phyloP scores from a whole-genome alignment of 179 eudicot species.

The Spergularia azorica region DNA sequence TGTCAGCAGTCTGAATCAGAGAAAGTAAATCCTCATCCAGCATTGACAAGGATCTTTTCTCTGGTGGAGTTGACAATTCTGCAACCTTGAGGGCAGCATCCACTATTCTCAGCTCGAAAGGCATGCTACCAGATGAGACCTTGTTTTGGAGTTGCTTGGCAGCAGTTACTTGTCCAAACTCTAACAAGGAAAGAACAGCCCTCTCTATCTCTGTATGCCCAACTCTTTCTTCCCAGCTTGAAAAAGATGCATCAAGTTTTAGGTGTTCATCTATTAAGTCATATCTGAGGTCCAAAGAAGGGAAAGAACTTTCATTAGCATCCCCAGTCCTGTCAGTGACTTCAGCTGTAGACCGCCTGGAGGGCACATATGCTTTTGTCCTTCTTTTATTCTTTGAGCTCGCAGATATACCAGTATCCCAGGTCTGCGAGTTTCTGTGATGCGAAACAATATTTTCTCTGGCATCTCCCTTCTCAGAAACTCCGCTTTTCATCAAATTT shows the following conservation, averaged over 20 bases:
- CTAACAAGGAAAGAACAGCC: conserved; percentile 91
- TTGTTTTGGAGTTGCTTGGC: conserved; percentile 94
- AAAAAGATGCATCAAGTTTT: conserved; percentile 62
- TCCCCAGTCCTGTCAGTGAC: conserved; percentile 50
- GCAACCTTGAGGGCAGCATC: conserved; percentile 88
- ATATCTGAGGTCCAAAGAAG: conserved; percentile 36
- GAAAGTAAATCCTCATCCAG: conserved; percentile 77
- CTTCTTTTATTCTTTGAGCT: conserved; percentile 65
- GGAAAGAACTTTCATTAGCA: conserved; percentile 48
- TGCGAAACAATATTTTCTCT: conserved; percentile 51
- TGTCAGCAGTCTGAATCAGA: conserved; percentile 57
- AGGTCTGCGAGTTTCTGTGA: conserved; percentile 44
- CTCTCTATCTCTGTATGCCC: conserved; percentile 90
- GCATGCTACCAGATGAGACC: conserved; percentile 68
- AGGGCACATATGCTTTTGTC: conserved; percentile 58
- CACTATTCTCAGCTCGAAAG: conserved; percentile 66
- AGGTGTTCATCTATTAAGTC: conserved; percentile 60
- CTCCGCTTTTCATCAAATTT: conserved; percentile 43
- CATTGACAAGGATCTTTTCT: conserved; percentile 42
- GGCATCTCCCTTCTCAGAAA: conserved; percentile 50
- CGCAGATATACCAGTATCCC: conserved; percentile 53
- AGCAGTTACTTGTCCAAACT: conserved; percentile 92
- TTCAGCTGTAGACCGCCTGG: conserved; percentile 58
- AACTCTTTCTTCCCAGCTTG: conserved; percentile 94
- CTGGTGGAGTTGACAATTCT: conserved; percentile 68